Conservation (phyloP, 495 filamentous ascomycete species). For the Daldinia caldariorum region DNA sequence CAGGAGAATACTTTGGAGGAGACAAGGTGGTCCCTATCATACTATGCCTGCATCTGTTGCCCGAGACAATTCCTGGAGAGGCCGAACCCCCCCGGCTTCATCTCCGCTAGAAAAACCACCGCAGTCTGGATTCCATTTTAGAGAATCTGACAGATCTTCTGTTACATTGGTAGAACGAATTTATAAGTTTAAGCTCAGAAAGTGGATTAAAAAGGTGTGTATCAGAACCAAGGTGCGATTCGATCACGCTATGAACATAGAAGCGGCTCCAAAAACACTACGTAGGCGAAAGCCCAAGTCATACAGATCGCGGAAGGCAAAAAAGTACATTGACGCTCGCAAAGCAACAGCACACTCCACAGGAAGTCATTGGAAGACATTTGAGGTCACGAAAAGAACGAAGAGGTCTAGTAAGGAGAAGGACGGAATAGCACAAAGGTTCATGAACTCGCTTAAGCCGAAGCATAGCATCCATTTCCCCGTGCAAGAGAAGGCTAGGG, state of each 20-base stretch:
- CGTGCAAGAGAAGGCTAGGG: conserved; percentile 5
- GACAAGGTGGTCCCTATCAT: conserved; percentile 12
- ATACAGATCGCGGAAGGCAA: conserved; percentile 13
- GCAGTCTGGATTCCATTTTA: conserved; percentile 10
- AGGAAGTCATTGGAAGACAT: conserved; percentile 7
- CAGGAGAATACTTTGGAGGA: conserved; percentile 12
- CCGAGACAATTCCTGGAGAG: background rate
- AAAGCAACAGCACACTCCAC: conserved; percentile 19
- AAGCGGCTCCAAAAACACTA: conserved; percentile 5
- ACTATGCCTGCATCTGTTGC: conserved; percentile 32
- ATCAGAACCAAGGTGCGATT: conserved; percentile 41
- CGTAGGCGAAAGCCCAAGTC: conserved; percentile 19
- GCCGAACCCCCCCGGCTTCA: background rate
- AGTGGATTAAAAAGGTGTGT: conserved; percentile 43
- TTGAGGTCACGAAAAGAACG: background rate
- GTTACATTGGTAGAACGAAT: conserved; percentile 30
- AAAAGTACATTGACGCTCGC: background rate
- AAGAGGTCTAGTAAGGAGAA: background rate
- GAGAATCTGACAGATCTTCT: conserved; percentile 26
- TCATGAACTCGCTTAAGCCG: conserved; percentile 29
- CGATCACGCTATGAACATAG: conserved; percentile 26
- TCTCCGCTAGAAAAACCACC: conserved; percentile 1
- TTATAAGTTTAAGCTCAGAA: conserved; percentile 38
- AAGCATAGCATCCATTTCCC: conserved; percentile 39
- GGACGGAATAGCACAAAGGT: conserved; percentile 15